phyloP scores from a whole-genome alignment of 495 filamentous ascomycete genomes.

The Talaromyces proteolyticus region DNA sequence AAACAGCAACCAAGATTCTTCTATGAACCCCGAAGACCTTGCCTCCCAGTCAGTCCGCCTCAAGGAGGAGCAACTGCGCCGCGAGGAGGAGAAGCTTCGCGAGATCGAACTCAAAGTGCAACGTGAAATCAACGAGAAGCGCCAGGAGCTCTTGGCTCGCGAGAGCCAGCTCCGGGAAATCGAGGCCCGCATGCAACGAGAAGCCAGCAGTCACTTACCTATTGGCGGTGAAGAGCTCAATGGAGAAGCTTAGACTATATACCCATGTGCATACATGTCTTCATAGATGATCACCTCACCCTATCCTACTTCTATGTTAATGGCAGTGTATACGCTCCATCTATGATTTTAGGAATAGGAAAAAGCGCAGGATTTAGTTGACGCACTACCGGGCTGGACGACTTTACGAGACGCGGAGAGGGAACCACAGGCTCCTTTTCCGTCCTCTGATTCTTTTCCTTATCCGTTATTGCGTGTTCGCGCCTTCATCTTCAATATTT shows the following conservation, averaged over 20 bases:
- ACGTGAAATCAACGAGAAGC: conserved; percentile 99
- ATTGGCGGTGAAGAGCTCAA: conserved; percentile 35
- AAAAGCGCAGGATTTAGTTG: not conserved
- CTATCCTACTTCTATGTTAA: conserved; percentile 21
- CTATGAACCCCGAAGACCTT: conserved; percentile 96
- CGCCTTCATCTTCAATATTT: conserved; percentile 16
- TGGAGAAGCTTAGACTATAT: conserved; percentile 38
- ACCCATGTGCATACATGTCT: conserved; percentile 24
- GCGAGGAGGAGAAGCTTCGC: conserved; percentile 98
- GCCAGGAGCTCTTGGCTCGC: conserved; percentile 94
- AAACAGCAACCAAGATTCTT: conserved; percentile 56
- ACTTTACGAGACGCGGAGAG: not conserved
- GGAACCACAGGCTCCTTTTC: not conserved
- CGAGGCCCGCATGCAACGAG: conserved; percentile 71
- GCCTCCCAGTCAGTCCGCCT: conserved; percentile 94
- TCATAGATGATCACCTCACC: conserved; percentile 16
- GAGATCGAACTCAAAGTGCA: conserved; percentile 99
- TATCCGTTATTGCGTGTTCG: conserved; percentile 16
- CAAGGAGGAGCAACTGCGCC: conserved; percentile 98
- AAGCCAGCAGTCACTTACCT: conserved; percentile 47
- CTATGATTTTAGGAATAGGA: not conserved
- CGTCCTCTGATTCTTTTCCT: conserved; percentile 8
- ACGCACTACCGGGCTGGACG: not conserved
- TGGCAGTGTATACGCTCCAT: not conserved
- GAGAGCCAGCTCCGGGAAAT: conserved; percentile 98